Percentiles rank a stretch among this genome's conserved stretches.
These are phyloP conservation scores for Candida sanyiensis DNA, from an alignment of 805 yeast genomes.

Conservation along the genomic window DNA sequence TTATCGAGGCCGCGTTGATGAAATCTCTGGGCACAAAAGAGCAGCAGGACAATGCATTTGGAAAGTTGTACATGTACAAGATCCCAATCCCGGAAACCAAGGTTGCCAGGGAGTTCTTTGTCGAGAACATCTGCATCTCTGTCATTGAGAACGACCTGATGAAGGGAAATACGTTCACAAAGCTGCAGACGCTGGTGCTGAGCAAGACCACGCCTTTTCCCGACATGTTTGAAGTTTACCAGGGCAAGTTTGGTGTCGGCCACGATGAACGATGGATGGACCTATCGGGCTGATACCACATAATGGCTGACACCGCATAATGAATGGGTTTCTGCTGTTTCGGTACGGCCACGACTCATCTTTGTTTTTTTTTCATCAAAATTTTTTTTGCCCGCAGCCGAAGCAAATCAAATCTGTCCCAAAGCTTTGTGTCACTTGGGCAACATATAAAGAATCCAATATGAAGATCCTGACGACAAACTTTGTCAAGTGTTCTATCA, in stretches of 20 bases:
- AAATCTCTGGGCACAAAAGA: conserved; percentile 19
- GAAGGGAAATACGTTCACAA: conserved; percentile 45
- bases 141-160: conserved; percentile 49
- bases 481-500: conserved; percentile 90
- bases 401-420: neutral
- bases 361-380: neutral
- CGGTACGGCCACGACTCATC: conserved; percentile 3
- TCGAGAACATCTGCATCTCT: conserved; percentile 45
- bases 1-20: conserved; percentile 24
- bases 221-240: conserved; percentile 19
- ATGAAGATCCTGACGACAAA: conserved; percentile 97
- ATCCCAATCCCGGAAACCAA: conserved; percentile 11
- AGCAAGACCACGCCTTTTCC: conserved; percentile 42
- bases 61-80: conserved; percentile 23
- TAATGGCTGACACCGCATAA: too few species aligned
- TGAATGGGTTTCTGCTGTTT: too few species aligned
- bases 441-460: neutral
- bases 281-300: too few species aligned
- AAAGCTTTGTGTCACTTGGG: neutral
- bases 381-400: neutral
- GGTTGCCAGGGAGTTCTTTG: conserved; percentile 31
- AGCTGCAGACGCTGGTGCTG: conserved; percentile 35
- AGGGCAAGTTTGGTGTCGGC: conserved; percentile 8
- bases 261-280: conserved; percentile 19
- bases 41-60: conserved; percentile 14